Conservation (phyloP, 2,329 filamentous ascomycete species). For the Calonectria crousiana region DNA sequence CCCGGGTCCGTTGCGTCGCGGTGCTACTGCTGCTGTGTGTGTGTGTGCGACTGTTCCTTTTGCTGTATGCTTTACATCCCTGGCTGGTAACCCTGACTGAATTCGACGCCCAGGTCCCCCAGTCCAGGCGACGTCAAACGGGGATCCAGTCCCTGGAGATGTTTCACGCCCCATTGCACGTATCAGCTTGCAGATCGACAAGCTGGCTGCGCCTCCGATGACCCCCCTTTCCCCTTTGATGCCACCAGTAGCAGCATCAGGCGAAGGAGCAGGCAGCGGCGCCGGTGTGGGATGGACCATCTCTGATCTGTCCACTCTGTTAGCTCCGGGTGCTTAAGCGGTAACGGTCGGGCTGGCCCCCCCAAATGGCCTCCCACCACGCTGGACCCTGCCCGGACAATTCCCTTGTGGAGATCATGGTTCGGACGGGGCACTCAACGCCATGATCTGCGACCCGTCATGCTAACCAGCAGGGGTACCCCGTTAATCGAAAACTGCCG, state of each 20-base stretch:
- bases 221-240: conserved; percentile 21
- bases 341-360: conserved; percentile 31
- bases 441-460: conserved; percentile 47
- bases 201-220: conserved; percentile 38
- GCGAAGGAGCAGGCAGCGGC: conserved; percentile 34
- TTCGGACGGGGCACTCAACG: conserved; percentile 47
- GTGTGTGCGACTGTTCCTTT: conserved; percentile 32
- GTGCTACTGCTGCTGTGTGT: conserved; percentile 13
- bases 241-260: conserved; percentile 24
- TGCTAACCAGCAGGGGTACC: conserved; percentile 42
- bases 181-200: conserved; percentile 41
- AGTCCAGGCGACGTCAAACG: conserved; percentile 31
- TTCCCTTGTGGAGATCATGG: conserved; percentile 49
- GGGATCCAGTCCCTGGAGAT: conserved; percentile 33
- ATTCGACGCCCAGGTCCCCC: conserved; percentile 34
- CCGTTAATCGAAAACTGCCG: conserved; percentile 43
- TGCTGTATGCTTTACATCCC: conserved; percentile 29
- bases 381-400: conserved; percentile 42
- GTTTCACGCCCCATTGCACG: conserved; percentile 38
- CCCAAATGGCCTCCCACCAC: conserved; percentile 27
- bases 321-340: conserved; percentile 29
- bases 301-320: conserved; percentile 28
- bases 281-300: conserved; percentile 29
- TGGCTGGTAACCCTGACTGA: conserved; percentile 35
- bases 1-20: conserved; percentile 32